Evolutionary conservation across 129 eudicot genomes (phyloP).

Genomic region (Ambrosia trifida): DNA sequence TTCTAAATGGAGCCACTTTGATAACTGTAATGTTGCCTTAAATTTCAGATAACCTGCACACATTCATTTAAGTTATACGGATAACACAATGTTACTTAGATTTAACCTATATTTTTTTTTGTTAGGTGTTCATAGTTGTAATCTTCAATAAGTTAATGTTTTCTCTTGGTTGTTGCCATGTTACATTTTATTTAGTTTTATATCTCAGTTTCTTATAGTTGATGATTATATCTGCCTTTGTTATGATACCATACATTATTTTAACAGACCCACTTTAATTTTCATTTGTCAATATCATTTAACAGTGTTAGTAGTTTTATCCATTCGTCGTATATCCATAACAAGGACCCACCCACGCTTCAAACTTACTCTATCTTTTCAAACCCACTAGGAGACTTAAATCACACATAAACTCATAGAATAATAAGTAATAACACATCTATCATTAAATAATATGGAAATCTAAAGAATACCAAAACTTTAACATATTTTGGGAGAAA

Average conservation of each 20-base stretch:
- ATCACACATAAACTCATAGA: not conserved
- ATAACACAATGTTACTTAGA: conserved; percentile 32
- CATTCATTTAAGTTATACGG: conserved; percentile 75
- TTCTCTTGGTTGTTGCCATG: conserved; percentile 4
- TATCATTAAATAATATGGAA: not conserved
- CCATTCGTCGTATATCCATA: conserved; percentile 7
- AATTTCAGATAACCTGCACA: conserved; percentile 87
- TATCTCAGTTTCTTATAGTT: conserved; percentile 18
- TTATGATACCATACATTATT: conserved; percentile 19
- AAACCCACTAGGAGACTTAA: not conserved
- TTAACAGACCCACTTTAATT: conserved; percentile 10
- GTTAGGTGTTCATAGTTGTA: conserved; percentile 21
- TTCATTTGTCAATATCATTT: not conserved
- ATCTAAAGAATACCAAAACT: conserved; percentile 1
- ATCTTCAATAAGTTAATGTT: conserved; percentile 26
- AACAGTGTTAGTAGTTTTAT: conserved; percentile 24
- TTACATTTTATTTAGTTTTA: not conserved
- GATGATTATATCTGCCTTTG: conserved; percentile 5
- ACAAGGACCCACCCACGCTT: not conserved
- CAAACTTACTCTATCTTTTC: not conserved
- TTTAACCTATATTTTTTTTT: conserved; percentile 32
- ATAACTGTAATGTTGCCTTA: conserved; percentile 56
- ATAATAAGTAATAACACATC: not conserved
- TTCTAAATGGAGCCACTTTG: conserved; percentile 65
- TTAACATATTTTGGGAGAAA: conserved; percentile 10